Base-by-base conservation (phyloP, 2,329 filamentous ascomycete genomes). In the Neopestalotiopsis sp. region DNA sequence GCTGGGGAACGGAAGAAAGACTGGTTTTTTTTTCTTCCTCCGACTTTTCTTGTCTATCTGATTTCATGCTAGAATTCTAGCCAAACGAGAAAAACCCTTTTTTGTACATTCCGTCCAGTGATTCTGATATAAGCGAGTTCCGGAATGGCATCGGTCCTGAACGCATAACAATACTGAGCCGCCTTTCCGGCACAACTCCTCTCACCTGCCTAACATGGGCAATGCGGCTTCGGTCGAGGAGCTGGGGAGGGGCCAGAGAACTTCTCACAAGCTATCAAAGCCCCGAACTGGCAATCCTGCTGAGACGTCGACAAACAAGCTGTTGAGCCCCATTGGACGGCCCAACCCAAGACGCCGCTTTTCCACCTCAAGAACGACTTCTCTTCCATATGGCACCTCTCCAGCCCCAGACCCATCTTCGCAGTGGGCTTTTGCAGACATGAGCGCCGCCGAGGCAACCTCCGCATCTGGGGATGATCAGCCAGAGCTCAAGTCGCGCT, bases 251-350 rank as follows among this genome's bases (percentile, higher is more conserved):
- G 72, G 73, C 71, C 78, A 75, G 69, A 79, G 76, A 73, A 68
- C 78, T 67, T 77, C 83, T 75, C 83, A 86, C 71, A 87, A 83
- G 78, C 81, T 88, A 70, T 86, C 83, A 65, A 88, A 88, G 75
- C 83, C 84, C 69, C 83, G 81, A 69, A 82, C 80, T 45, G 79
- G 78, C 67, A 83, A 78, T 71, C 79, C 78, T 77, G 45, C 14
- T n/a, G 17, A 9, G 1, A 77, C 78, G 66, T 78, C 82, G 78
- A 38, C 34, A 7, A 78, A 81, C 78, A 80, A 80, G 71, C 79
- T 84, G 76, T 78, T 82, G 73, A 81, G 75, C 75, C 71, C 79
- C 67, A 78, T 75, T 72, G 76, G 75, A 69, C 74, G 74, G 72
- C 78, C 77, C 70, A 80, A 76, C 66, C 77, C 73, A 70, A 69